Evolutionary conservation across 2,329 filamentous ascomycete genomes (phyloP).

Genomic region (Alternaria dauci): DNA sequence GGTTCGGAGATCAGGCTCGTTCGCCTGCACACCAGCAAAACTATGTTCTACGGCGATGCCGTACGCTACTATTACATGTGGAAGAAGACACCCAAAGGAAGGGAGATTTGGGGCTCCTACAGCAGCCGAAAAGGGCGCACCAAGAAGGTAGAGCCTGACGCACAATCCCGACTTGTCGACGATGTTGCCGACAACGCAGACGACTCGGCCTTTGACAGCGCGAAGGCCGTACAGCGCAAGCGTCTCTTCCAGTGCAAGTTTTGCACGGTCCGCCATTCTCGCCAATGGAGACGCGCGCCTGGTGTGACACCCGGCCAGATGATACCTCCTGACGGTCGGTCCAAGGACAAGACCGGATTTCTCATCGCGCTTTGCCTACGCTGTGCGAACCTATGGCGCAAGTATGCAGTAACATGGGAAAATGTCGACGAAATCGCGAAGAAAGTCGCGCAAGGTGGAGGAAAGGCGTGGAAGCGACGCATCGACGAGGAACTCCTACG

Average conservation of each 20-base stretch:
- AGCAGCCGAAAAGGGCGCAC: constrained; percentile 90
- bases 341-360: constrained; percentile 79
- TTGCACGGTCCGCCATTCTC: constrained; percentile 78
- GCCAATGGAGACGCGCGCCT: constrained; percentile 92
- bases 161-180: constrained; percentile 80
- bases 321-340: constrained; percentile 72
- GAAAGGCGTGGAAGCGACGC: constrained; percentile 84
- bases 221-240: constrained; percentile 81
- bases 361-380: constrained; percentile 86
- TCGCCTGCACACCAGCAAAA: constrained; percentile 80
- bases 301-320: constrained; percentile 75
- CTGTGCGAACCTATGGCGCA: constrained; percentile 92
- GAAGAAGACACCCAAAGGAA: constrained; percentile 91
- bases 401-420: constrained; percentile 96
- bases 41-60: constrained; percentile 78
- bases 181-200: constrained; percentile 92
- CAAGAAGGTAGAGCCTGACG: constrained; percentile 66
- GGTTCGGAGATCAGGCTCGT: constrained; percentile 89
- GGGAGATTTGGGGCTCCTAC: constrained; percentile 88
- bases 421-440: constrained; percentile 90
- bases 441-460: constrained; percentile 81
- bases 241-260: constrained; percentile 93
- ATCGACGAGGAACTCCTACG: constrained; percentile 92
- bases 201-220: constrained; percentile 93
- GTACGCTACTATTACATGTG: constrained; percentile 96